These are phyloP conservation scores for Ustulina deusta DNA, from an alignment of 2,329 filamentous ascomycete genomes.

Conservation along the genomic window DNA sequence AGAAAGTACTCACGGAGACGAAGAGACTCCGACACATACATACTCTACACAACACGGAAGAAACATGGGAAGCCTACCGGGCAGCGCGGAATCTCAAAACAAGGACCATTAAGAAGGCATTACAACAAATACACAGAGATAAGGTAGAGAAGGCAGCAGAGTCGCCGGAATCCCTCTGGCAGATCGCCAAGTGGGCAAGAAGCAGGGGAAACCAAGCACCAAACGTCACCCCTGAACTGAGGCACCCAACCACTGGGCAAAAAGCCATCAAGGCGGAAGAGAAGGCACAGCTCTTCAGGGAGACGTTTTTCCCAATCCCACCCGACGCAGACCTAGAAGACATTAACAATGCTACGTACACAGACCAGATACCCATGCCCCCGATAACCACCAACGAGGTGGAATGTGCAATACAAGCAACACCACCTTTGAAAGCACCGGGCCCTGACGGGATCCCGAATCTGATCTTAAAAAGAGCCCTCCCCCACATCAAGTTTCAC, in stretches of 20 bases:
- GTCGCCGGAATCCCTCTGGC: background rate
- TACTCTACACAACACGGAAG: conserved; percentile 1
- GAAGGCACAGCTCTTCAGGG: background rate
- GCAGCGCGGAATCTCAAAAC: background rate
- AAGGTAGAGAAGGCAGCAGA: conserved; percentile 8
- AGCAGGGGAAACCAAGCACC: conserved; percentile 5
- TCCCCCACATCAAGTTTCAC: background rate
- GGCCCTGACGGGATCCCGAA: background rate
- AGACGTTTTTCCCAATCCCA: background rate
- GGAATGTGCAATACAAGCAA: background rate
- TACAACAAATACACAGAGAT: background rate
- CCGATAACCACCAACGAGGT: background rate
- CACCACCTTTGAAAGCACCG: background rate
- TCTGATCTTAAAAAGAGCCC: background rate
- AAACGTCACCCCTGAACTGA: conserved; percentile 2
- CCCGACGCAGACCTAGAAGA: background rate
- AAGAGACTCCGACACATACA: conserved; percentile 9
- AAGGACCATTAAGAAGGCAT: conserved; percentile 1
- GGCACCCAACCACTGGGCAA: background rate
- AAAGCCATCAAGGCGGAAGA: background rate
- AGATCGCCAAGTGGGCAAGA: conserved; percentile 6
- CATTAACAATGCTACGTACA: background rate
- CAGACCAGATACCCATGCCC: background rate
- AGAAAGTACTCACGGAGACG: background rate
- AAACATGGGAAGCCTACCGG: background rate